Evolutionary conservation across 495 filamentous ascomycete genomes (phyloP), one percentile per base, ranked within the genome.

Genomic region (Tetracladium setigerum): DNA sequence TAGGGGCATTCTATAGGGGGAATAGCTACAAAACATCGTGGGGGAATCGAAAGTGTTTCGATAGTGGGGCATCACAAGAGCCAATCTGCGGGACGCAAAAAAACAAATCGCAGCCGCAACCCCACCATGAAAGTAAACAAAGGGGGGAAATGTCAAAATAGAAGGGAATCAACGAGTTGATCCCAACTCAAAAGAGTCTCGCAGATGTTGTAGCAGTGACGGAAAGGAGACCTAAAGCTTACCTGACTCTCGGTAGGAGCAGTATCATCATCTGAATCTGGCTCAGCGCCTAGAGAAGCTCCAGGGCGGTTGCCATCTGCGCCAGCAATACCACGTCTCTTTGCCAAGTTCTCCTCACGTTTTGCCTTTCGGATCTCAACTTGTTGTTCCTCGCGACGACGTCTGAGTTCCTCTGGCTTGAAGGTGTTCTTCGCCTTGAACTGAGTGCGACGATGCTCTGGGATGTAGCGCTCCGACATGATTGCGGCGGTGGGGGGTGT

Each of bases 381-480:
- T 68, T 95, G 91, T 67, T 94, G 87, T 67, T 99, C 94, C 63
- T 99, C 94, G 66, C 94, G 94, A 66, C 94, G 94, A 62, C 94
- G 89, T 61, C 94, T 88, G 41, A 99, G 83, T 72, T 99, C 94
- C 67, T 99, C 94, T 55, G 89, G 89, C 77, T 95, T 94, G 78
- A 99, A 99, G 62, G 88, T 85, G 65, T 83, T 87, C 76, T 92
- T 94, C 50, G 94, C 94, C 82, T 99, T 99, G 79, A 92, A 99
- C 70, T 95, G 90, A 39, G 84, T 95, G 61, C 94, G 92, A 62
- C 94, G 89, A 78, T 99, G 94, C 72, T 97, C 94, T 63, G 94
- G 94, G 64, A 99, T 99, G 73, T 95, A 99, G 40, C 90, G 87
- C 62, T 99, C 94, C 60, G 91, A 81, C 94, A 99, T 99, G 74